phyloP scores from a whole-genome alignment of 345 rosid genomes.

The Syzygium grande region DNA sequence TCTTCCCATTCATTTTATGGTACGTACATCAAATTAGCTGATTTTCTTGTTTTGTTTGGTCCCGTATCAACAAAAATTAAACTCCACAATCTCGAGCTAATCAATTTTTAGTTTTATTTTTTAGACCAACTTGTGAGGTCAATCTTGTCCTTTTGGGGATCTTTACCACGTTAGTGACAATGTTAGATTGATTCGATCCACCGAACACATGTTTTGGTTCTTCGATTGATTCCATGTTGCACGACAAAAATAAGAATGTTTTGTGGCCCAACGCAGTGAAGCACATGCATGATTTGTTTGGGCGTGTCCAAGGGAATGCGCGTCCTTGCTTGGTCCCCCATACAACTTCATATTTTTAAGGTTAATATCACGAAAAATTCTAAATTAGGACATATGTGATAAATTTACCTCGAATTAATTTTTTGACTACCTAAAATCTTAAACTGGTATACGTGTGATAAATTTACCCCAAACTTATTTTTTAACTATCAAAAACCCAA shows the following conservation, averaged over 20 bases:
- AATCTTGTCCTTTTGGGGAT: background rate
- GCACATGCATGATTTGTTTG: background rate
- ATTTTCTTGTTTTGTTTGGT: background rate
- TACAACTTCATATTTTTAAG: no score
- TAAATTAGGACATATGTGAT: no score
- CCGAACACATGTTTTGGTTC: background rate
- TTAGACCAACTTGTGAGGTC: no score
- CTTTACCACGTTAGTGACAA: background rate
- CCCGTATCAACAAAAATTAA: background rate
- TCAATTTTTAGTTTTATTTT: no score
- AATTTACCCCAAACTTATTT: no score
- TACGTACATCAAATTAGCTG: accelerated
- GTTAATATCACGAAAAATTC: no score
- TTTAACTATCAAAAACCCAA: no score
- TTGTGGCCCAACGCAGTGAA: background rate
- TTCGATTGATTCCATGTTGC: background rate
- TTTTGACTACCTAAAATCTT: no score
- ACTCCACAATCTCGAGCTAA: background rate
- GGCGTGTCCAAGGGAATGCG: background rate
- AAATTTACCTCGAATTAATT: no score
- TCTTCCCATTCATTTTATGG: background rate
- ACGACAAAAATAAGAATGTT: background rate
- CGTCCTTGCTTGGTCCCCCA: background rate
- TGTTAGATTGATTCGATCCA: background rate
- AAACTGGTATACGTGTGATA: no score